Percentiles rank a stretch among this genome's conserved stretches.
These are phyloP conservation scores for Yamadazyma sp. DNA, from an alignment of 1,139 yeast species.

Conservation along the genomic window DNA sequence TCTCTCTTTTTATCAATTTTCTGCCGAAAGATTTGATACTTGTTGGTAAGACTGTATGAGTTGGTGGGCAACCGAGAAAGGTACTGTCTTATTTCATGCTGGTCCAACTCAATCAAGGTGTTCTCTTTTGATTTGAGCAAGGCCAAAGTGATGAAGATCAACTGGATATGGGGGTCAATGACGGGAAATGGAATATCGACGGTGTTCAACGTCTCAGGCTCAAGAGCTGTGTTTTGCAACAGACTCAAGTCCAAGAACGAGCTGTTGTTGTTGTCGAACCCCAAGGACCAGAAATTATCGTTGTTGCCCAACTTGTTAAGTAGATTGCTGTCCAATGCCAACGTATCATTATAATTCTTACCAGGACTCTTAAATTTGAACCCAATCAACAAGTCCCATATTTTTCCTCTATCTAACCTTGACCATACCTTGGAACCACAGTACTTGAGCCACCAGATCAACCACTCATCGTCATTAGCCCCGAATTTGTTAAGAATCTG, in stretches of 20 bases:
- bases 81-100: conserved; percentile 81
- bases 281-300: conserved; percentile 43
- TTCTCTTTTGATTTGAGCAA: conserved; percentile 78
- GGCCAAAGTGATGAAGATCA: conserved; percentile 75
- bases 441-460: conserved; percentile 93
- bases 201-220: conserved; percentile 7
- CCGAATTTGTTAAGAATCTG: conserved; percentile 65
- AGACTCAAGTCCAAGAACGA: conserved; percentile 6
- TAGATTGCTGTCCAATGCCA: conserved; percentile 24
- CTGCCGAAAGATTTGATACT: conserved; percentile 35
- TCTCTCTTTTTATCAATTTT: conserved; percentile 20
- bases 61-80: conserved; percentile 56
- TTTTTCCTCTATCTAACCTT: conserved; percentile 75
- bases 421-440: conserved; percentile 90
- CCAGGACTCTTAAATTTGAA: conserved; percentile 57
- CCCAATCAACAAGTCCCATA: conserved; percentile 86
- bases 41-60: conserved; percentile 33
- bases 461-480: conserved; percentile 80
- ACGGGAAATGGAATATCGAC: conserved; percentile 57
- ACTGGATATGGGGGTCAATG: conserved; percentile 76
- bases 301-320: conserved; percentile 39
- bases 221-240: neutral
- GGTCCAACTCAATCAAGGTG: conserved; percentile 81
- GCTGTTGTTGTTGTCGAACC: conserved; percentile 6
- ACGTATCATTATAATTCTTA: conserved; percentile 32